Base-by-base conservation (phyloP, 2,329 filamentous ascomycete genomes). In the Aspergillus hortae region DNA sequence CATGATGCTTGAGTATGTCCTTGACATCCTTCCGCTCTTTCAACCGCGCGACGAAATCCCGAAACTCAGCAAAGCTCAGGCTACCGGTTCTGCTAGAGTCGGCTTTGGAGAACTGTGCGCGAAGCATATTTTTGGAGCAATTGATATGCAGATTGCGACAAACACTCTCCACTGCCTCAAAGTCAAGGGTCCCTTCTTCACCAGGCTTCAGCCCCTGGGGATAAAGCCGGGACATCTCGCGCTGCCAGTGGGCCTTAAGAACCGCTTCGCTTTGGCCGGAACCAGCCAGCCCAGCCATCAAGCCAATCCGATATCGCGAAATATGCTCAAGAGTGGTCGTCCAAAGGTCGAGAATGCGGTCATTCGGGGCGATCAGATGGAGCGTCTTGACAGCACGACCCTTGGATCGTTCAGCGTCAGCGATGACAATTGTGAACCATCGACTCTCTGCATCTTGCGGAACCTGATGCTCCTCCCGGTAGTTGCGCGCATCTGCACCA, bases 81-180 rank as follows among this genome's bases (percentile, higher is more conserved):
- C 80, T 81, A 21, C 86, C 86, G 1, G 79, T 82, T 46, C 76
- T 74, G 21, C 80, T 79, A n/a, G 75, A 74, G 64, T 92, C 89
- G 5, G 88, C 89, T 53, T 83, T 80, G 51, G 82, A 77, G 63
- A 97, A 96, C 61, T 88, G 89, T 30, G 80, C 77, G 50, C 83
- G 84, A 4, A 97, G 77, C 43, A 88, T 86, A 49, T 83, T 81
- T 55, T 86, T 84, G 2, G 90, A 88, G 63, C 89, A 90, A 70
- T 96, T 92, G 63, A 99, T 96, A 68, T 97, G 92, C 44, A 97
- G 78, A 63, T 87, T 92, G 54, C 88, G 88, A 73, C 94, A 97
- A 12, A 97, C 80, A 53, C 86, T 85, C 67, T 92, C 87, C 27
- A 96, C 87, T 10, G 88, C 89, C 14, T 80, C 78, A 49, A 95